phyloP scores from a whole-genome alignment of 495 filamentous ascomycete genomes.

The Hyaloscypha variabilis region DNA sequence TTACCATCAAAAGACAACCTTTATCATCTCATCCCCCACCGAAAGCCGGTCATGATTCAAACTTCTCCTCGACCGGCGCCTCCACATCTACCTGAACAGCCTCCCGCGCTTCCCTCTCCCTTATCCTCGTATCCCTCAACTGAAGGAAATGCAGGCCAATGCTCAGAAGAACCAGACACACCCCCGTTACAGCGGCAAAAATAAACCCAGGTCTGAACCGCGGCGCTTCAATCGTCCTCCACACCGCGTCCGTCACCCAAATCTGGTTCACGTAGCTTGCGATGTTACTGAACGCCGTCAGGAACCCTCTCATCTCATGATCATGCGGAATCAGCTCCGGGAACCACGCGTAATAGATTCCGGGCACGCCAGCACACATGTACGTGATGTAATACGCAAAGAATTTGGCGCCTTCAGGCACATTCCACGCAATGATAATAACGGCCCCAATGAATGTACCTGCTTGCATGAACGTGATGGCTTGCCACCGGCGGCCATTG shows the following conservation, averaged over 20 bases:
- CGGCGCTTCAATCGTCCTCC: conserved; percentile 20
- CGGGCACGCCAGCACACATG: conserved; percentile 16
- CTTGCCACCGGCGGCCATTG: conserved; percentile 22
- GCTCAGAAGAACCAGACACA: background rate
- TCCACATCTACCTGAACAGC: background rate
- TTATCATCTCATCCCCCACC: no score
- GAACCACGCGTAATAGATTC: conserved; percentile 22
- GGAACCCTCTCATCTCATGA: conserved; percentile 21
- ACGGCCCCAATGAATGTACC: conserved; percentile 16
- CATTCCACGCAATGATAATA: conserved; percentile 42
- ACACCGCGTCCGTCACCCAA: conserved; percentile 15
- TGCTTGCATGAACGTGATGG: conserved; percentile 19
- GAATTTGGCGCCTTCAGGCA: conserved; percentile 47
- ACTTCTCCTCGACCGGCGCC: no score
- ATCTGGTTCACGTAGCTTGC: conserved; percentile 20
- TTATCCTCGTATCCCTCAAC: conserved; percentile 7
- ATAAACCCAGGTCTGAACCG: conserved; percentile 18
- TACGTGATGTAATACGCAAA: conserved; percentile 37
- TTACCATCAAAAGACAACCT: no score
- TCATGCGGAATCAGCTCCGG: conserved; percentile 24
- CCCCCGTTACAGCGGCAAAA: background rate
- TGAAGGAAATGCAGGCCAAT: conserved; percentile 4
- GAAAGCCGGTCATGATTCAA: no score
- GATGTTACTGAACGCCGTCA: conserved; percentile 17
- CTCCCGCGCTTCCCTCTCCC: background rate